Evolutionary conservation across 2,329 filamentous ascomycete genomes (phyloP), one percentile per base, ranked within the genome.

Genomic region (Aspergillus sp.): DNA sequence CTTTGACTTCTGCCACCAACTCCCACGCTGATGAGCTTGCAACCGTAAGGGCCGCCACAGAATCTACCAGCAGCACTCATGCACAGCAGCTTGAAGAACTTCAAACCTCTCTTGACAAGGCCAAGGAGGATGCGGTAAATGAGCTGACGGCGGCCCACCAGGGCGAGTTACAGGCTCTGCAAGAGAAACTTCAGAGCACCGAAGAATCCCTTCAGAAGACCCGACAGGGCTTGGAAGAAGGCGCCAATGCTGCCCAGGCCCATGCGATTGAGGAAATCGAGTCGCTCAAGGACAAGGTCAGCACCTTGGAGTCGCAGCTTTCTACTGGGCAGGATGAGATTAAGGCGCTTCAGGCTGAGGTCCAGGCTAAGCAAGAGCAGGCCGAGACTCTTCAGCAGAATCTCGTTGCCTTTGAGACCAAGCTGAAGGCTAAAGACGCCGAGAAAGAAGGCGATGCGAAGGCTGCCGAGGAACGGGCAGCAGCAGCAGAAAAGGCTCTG

Each of bases 301-400:
- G 64, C 20, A 62, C 65, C 3, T 59, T 76, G 42, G 72, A 75
- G 57, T 63, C 66, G 5, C 68, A 71, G 34, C 58, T 74, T 30
- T 66, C 68, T 2, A 66, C 68, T 7, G 70, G 68, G 24, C 66
- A 67, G 11, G 65, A 65, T 41, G 64, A 74, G 61, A 70, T 75
- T 58, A 67, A 73, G 57, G 63, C 70, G 33, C 63, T 75, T 22
- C 66, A 76, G 51, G 65, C 66, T 39, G 66, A 72, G 45, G 65
- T 77, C 27, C 68, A 73, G 24, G 64, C 58, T 58, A 75, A 75
- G 56, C 68, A 75, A 19, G 64, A 70, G 22, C 70, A 76, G 58
- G 73, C 73, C 1, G 70, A 73, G 44, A 66, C 67, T 9, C 65
- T 79, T 8, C 72, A 76, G 51, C 70, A 72, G 46, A 74, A 67